phyloP scores from a whole-genome alignment of 2,329 filamentous ascomycete genomes.

The Sporothrix mexicana region DNA sequence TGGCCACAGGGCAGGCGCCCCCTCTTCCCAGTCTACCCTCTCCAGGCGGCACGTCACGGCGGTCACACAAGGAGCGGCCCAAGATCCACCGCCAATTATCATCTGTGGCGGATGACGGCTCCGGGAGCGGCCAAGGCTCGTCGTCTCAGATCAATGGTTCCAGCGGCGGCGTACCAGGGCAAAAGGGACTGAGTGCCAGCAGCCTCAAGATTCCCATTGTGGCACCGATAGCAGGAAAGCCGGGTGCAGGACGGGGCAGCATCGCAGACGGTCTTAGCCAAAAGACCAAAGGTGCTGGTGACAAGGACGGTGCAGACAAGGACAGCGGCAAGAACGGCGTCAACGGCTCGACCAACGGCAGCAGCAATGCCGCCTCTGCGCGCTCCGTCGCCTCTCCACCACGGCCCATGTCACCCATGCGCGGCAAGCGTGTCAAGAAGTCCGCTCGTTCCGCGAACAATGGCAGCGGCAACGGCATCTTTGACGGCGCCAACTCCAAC shows the following conservation, averaged over 20 bases:
- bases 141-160: slow-evolving; percentile 16
- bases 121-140: background rate
- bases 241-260: background rate
- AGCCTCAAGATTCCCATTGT: background rate
- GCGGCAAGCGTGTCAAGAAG: slow-evolving; percentile 62
- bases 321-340: slow-evolving; percentile 5
- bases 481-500: no score
- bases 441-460: slow-evolving; percentile 35
- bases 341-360: slow-evolving; percentile 8
- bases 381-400: slow-evolving; percentile 47
- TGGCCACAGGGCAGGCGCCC: slow-evolving; percentile 80
- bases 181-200: background rate
- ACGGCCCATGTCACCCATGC: slow-evolving; percentile 49
- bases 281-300: slow-evolving; percentile 8
- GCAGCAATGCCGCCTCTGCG: background rate
- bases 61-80: slow-evolving; percentile 64
- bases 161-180: background rate
- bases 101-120: background rate
- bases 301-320: slow-evolving; percentile 28
- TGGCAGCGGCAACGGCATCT: background rate
- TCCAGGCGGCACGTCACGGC: slow-evolving; percentile 52
- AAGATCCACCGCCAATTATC: slow-evolving; percentile 75
- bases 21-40: slow-evolving; percentile 61
- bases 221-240: background rate
- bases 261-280: background rate